Evolutionary conservation across 352 stramenopile genomes (phyloP), one percentile per base, ranked within the genome.

Genomic region (Pythium phragmitis): DNA sequence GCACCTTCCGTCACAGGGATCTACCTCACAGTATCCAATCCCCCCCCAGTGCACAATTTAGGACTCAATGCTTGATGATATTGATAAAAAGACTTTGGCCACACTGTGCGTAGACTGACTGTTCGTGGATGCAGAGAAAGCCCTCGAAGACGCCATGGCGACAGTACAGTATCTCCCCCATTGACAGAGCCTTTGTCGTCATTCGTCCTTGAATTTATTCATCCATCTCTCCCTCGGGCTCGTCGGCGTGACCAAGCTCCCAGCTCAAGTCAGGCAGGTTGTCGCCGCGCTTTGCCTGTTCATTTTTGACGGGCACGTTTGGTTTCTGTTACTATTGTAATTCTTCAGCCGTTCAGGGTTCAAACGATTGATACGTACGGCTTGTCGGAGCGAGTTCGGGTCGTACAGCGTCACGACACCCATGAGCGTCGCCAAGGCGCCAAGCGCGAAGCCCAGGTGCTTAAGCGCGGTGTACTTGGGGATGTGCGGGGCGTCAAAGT

Each of bases 401-500:
- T 93, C 85, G 73, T 90, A 92, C 37, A 92, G 65, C 64, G 83
- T 90, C 59, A 94, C 70, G 61, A 90, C 77, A 34, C 75, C 79
- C 79, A 96, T 89, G 61, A 96, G 75, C 55, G 81, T 88, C 39
- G 71, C 73, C 23, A 96, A 67, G 5, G 56, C 76, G 39, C 76
- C 75, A 33, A 96, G 60, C 17, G 79, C 83, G 41, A 71, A 51
- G 37, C 86, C 69, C 57, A 88, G 76, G 67, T 92, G 80, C 61
- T 80, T 78, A 36, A 94, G 69, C 36, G 87, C 87, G 30, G 75
- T 74, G 64, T 80, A 89, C 70, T 89, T 92, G 57, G 85, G 79
- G 46, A 96, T 82, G 71, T 96, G 87, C 64, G 87, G 82, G 58
- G 87, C 85, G 63, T 96, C 87, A 51, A 96, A 96, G 76, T 96